Evolutionary conservation across 2,329 filamentous ascomycete species (phyloP).

Genomic region (Stagonosporopsis chrysanthemi): DNA sequence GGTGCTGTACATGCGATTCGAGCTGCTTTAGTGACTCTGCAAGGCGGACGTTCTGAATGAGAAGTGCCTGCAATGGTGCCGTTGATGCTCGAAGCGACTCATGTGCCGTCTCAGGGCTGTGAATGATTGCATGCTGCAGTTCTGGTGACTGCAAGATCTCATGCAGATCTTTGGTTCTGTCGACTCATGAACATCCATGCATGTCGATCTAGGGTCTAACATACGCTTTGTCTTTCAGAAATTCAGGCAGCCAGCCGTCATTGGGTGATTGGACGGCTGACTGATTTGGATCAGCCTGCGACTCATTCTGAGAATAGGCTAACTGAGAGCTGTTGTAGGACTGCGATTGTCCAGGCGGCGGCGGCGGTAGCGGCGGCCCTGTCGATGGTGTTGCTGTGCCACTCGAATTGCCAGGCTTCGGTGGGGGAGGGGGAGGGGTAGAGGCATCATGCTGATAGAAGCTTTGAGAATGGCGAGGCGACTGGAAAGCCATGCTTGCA

Average conservation of each 20-base stretch:
- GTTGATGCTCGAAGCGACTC: conserved; percentile 73
- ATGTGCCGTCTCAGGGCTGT: conserved; percentile 72
- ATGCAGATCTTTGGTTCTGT: conserved; percentile 79
- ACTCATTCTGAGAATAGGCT: conserved; percentile 27
- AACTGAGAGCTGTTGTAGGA: conserved; percentile 30
- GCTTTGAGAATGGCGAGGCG: conserved; percentile 48
- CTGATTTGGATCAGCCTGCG: conserved; percentile 29
- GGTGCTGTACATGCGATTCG: conserved; percentile 65
- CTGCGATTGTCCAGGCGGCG: conserved; percentile 49
- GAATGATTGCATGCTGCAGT: conserved; percentile 77
- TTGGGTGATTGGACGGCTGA: conserved; percentile 44
- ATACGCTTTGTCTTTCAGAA: conserved; percentile 83
- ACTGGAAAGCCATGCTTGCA: conserved; percentile 47
- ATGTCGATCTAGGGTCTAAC: conserved; percentile 42
- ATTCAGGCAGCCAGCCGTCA: conserved; percentile 79
- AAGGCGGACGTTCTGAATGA: conserved; percentile 75
- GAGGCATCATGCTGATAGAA: conserved; percentile 53
- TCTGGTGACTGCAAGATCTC: conserved; percentile 69
- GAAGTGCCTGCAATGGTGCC: conserved; percentile 66
- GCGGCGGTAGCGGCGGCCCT: conserved; percentile 56
- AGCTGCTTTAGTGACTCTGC: conserved; percentile 68
- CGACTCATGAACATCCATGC: conserved; percentile 25
- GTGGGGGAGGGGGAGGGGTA: conserved; percentile 58
- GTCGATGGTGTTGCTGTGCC: conserved; percentile 52
- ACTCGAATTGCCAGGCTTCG: conserved; percentile 53